Percentiles rank a stretch among this genome's conserved stretches.
phyloP scores from a whole-genome alignment of 176 grass and related monocot genomes.

The Phragmites australis region DNA sequence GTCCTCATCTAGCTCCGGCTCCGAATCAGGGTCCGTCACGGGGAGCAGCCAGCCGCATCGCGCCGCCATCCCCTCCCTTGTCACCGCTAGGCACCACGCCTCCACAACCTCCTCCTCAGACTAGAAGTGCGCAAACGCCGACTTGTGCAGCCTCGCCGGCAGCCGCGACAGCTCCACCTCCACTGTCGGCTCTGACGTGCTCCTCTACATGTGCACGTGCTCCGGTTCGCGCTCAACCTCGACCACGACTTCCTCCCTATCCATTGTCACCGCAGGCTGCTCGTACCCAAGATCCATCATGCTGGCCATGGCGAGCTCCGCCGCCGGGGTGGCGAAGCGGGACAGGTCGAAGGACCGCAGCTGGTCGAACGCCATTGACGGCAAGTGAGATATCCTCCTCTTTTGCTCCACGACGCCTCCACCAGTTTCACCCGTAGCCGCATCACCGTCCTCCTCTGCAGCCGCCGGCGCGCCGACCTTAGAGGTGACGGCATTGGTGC shows the following conservation, averaged over 20 bases:
- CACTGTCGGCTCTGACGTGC: slow-evolving; percentile 48
- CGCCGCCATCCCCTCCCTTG: neutral
- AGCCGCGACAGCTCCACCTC: slow-evolving; percentile 35
- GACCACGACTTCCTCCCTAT: neutral
- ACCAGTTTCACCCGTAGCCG: neutral
- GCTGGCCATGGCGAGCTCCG: neutral
- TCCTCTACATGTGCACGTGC: slow-evolving; percentile 44
- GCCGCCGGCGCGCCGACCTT: slow-evolving; percentile 34
- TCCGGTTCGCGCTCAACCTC: neutral
- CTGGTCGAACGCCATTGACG: slow-evolving; percentile 65
- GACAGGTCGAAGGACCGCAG: slow-evolving; percentile 60
- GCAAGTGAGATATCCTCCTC: slow-evolving; percentile 42
- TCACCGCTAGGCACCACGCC: slow-evolving; percentile 21
- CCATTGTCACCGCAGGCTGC: neutral
- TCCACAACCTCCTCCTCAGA: slow-evolving; percentile 26
- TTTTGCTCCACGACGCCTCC: neutral
- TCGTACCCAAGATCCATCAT: slow-evolving; percentile 35
- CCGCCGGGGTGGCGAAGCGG: slow-evolving; percentile 20
- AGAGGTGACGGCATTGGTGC: slow-evolving; percentile 84
- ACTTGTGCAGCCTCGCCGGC: slow-evolving; percentile 61
- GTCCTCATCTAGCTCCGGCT: neutral
- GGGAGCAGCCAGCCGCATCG: neutral
- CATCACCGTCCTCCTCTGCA: neutral
- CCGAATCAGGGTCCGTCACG: neutral
- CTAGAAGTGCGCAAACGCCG: slow-evolving; percentile 67